phyloP scores from a whole-genome alignment of 805 yeast species.

The Starmera amethionina region DNA sequence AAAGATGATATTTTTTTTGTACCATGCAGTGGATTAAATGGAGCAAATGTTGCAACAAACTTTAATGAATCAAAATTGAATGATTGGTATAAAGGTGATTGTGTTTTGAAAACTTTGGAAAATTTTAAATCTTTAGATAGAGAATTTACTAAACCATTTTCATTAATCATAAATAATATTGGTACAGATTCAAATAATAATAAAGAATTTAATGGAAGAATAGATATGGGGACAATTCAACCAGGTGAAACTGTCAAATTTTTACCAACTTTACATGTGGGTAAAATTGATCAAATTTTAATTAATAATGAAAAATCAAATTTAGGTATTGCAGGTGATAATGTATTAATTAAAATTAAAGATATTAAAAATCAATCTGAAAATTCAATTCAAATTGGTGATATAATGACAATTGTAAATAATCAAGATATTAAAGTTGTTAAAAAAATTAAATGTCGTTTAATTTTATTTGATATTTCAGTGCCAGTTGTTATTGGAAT shows the following conservation, averaged over 20 bases:
- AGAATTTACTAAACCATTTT: constrained; percentile 81
- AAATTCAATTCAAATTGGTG: constrained; percentile 77
- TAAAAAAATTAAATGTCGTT: constrained; percentile 70
- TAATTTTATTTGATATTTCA: constrained; percentile 83
- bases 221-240: constrained; percentile 87
- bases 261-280: constrained; percentile 87
- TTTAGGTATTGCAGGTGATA: constrained; percentile 87
- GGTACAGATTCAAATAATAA: constrained; percentile 45
- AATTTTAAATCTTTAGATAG: constrained; percentile 72
- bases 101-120: constrained; percentile 79
- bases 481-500: constrained; percentile 88
- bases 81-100: constrained; percentile 56
- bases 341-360: constrained; percentile 86
- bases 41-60: constrained; percentile 73
- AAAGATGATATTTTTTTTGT: constrained; percentile 78
- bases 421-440: constrained; percentile 73
- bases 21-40: constrained; percentile 89
- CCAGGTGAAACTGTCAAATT: constrained; percentile 85
- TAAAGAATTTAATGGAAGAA: constrained; percentile 91
- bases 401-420: constrained; percentile 87
- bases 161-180: constrained; percentile 85
- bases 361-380: constrained; percentile 63
- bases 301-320: constrained; percentile 77
- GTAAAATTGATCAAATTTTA: constrained; percentile 84
- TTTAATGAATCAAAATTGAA: constrained; percentile 62